phyloP scores from a whole-genome alignment of 176 grass and related monocot genomes.

The Juncus inflexus region DNA sequence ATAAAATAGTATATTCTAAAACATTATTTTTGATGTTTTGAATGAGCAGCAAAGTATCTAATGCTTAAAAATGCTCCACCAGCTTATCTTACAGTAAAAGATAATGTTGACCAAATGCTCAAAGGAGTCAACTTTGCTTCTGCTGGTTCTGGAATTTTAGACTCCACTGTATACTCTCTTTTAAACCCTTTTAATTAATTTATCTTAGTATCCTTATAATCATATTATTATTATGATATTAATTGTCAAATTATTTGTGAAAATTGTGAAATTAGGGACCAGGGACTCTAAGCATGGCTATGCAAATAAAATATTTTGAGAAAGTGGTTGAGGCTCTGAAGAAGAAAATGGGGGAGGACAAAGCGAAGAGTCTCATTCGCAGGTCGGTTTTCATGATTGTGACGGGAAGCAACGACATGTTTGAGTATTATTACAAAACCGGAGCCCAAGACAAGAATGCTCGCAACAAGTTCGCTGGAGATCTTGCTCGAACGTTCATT shows the following conservation, averaged over 20 bases:
- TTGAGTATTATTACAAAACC: background rate
- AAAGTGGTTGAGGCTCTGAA: background rate
- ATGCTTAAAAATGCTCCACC: conserved; percentile 28
- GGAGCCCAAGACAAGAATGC: conserved; percentile 7
- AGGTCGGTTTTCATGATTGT: conserved; percentile 33
- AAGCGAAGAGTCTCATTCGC: background rate
- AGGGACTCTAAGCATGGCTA: conserved; percentile 9
- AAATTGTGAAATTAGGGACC: conserved; percentile 6
- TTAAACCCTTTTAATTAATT: background rate
- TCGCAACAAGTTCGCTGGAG: conserved; percentile 2
- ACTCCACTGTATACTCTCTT: conserved; percentile 23
- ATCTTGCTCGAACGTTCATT: conserved; percentile 11
- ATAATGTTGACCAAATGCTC: background rate
- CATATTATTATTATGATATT: too few relatives aligned
- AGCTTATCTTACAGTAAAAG: conserved; percentile 23
- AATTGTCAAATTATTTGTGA: background rate
- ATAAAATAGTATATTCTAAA: too few relatives aligned
- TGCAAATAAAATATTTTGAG: conserved; percentile 30
- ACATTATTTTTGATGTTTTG: too few relatives aligned
- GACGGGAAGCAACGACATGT: conserved; percentile 34
- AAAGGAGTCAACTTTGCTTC: conserved; percentile 41
- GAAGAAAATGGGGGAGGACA: background rate
- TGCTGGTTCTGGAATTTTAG: conserved; percentile 30
- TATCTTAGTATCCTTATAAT: too few relatives aligned
- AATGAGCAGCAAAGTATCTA: conserved; percentile 14